These are phyloP conservation scores for Stramenopiles sp. DNA, from an alignment of 352 stramenopile species.

Conservation along the genomic window DNA sequence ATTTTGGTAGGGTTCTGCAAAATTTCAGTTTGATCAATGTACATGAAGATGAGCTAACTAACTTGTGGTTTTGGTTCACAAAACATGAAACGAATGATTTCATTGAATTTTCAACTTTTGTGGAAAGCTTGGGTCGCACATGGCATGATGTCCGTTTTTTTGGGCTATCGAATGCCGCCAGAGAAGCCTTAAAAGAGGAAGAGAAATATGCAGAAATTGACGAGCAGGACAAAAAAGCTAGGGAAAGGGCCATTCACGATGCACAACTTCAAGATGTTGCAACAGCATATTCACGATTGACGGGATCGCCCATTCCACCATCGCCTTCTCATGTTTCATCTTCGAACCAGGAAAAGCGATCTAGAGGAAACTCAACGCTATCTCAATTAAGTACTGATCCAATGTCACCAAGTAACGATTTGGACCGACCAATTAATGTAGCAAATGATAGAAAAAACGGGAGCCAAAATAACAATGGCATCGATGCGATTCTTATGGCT, in stretches of 20 bases:
- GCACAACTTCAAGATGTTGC: not conserved
- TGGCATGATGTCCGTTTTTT: conserved; percentile 10
- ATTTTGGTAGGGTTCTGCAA: not conserved
- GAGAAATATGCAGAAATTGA: not conserved
- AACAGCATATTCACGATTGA: not conserved
- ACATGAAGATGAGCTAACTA: not conserved
- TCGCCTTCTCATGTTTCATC: not conserved
- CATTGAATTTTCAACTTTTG: not conserved
- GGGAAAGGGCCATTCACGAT: not conserved
- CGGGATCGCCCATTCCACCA: not conserved
- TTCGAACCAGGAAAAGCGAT: not conserved
- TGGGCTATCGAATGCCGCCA: not conserved
- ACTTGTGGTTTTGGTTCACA: not conserved
- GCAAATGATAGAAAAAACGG: not conserved
- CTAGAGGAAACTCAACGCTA: not conserved
- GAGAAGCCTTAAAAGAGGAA: not conserved
- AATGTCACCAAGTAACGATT: not conserved
- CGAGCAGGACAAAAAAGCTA: conserved; percentile 4
- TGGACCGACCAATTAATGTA: not conserved
- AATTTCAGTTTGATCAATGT: not conserved
- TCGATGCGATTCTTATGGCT: not conserved
- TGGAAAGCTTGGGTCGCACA: not conserved
- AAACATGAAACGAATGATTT: not conserved
- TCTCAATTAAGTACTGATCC: not conserved
- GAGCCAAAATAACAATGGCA: not conserved